These are phyloP conservation scores for Ilex paraguariensis DNA, from an alignment of 305 asterid genomes.

Conservation along the genomic window DNA sequence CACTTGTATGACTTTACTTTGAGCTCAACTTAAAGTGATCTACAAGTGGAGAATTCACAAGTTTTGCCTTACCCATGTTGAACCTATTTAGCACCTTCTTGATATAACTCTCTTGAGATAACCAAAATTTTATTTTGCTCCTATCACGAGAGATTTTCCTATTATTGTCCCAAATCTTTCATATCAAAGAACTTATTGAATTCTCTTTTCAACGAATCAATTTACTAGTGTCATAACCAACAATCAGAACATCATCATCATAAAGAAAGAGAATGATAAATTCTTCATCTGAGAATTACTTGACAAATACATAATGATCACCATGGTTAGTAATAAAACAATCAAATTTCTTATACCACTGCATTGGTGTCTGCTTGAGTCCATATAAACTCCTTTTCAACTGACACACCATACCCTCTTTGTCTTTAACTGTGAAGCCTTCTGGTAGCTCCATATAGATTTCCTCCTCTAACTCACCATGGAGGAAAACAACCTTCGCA, in stretches of 20 bases:
- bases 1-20: neutral
- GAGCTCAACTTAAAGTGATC: neutral
- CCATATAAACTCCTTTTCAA: no score
- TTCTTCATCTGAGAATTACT: neutral
- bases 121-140: neutral
- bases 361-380: no score
- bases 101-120: neutral
- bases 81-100: neutral
- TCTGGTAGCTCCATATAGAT: no score
- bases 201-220: neutral
- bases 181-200: neutral
- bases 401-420: no score
- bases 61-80: slow-evolving; percentile 3
- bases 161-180: slow-evolving; percentile 4
- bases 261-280: neutral
- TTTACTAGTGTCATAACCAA: neutral
- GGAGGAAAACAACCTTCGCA: neutral
- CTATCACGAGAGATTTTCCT: neutral
- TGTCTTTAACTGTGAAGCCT: no score
- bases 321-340: no score
- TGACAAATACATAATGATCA: neutral
- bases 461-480: neutral
- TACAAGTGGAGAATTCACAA: neutral
- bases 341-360: no score
- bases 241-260: neutral